Base-by-base conservation (phyloP, 371 early-diverging fungal genomes). In the Rhizopus delemar region DNA sequence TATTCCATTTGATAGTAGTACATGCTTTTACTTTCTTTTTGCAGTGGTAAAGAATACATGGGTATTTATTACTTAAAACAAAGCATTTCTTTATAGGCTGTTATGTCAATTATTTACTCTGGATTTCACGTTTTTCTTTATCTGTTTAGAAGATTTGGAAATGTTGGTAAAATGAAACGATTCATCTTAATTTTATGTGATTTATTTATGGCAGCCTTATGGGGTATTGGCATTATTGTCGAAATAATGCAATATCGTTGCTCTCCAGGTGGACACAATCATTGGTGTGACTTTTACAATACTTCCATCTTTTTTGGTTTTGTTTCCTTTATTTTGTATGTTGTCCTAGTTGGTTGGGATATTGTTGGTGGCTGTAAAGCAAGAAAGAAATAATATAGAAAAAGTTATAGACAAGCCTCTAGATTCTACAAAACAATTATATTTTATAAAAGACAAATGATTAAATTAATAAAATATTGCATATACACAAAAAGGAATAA, bases 201-300 rank as follows among this genome's bases (percentile, higher is more conserved):
- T 52, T 56, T 81, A 16, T 16, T 83, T 7, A 70, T 85, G 70
- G 63, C 82, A 0, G 46, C 82, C 9, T 36, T 78, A 36, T 85
- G 83, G 85, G 73, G 83, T 38, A 75, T 81, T 57, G 83, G 83
- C 22, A 62, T 80, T 8, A 82, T 85, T 66, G 70, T 85, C 0
- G 83, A 83, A 56, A 73, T 82, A 9, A 71, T 75, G 15, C 77
- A 78, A 57, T 85, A 66, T 52, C 68, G 56, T 0, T 85, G 85
- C 48, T 59, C 71, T 0, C 74, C 77, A 13, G 83, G 83, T 15
- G 72, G 62, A 31, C 67, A 71, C 39, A 55, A 73, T 41, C 70
- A 46, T 38, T 82, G 82, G 83, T 85, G 85, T 56, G 74, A 82
- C 60, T 82, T 80, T 61, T 85, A 85, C 51, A 85, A 85, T 59